These are phyloP conservation scores for Diversispora epigaea DNA, from an alignment of 192 early-diverging fungal genomes.

Conservation along the genomic window DNA sequence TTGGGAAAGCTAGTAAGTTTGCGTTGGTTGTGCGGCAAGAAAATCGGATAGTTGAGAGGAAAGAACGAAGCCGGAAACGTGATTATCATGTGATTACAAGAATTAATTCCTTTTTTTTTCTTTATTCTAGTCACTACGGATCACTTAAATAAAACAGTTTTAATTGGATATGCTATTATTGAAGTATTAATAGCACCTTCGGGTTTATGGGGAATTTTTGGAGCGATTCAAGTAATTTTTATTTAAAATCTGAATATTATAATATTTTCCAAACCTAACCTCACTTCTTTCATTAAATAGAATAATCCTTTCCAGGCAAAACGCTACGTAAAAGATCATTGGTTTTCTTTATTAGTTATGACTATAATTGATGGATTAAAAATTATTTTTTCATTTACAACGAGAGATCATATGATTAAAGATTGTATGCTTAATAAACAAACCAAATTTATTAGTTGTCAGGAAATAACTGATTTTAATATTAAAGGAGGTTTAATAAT, in stretches of 20 bases:
- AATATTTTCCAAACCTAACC: background rate
- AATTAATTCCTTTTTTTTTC: background rate
- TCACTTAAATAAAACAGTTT: background rate
- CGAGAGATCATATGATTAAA: background rate
- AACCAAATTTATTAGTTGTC: background rate
- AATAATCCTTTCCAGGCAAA: background rate
- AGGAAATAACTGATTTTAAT: background rate
- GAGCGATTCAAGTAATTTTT: background rate
- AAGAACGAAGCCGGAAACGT: no score
- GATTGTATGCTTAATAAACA: no score
- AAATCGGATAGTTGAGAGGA: no score
- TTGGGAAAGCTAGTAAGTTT: no score
- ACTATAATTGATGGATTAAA: background rate
- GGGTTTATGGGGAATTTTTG: slow-evolving; percentile 17
- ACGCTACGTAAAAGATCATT: background rate
- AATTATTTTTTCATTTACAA: background rate
- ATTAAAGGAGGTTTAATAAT: background rate
- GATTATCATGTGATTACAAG: no score
- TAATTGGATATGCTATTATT: slow-evolving; percentile 2
- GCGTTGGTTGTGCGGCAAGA: no score
- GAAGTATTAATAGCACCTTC: background rate
- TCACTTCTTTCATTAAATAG: background rate
- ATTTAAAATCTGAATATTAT: background rate
- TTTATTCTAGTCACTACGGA: background rate
- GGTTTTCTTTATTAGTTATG: background rate